Evolutionary conservation across 1,284 basidiomycete genomes (phyloP), one percentile per base, ranked within the genome.

Genomic region (Microbotryum lychnidis-dioicae): DNA sequence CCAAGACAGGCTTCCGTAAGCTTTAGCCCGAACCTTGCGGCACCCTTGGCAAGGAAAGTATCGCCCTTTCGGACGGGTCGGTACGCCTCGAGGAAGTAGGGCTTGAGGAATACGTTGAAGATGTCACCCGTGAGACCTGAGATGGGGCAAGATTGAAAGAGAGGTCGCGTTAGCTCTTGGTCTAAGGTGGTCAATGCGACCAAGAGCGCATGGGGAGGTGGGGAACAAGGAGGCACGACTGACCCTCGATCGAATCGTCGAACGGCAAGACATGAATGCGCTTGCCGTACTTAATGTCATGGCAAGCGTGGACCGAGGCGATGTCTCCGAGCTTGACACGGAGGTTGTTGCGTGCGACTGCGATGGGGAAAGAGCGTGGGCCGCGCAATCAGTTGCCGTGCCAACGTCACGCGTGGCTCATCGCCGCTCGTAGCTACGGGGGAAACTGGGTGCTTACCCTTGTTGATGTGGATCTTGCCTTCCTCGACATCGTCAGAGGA

Each of bases 231-330:
- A 9, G 47, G 37, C 20, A 31, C 44, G 1, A 62, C 72, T 56
- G 44, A 76, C 90, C 96, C 79, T 98, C 96, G 67, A 98, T 81
- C 12, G 94, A 97, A 80, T 99, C 96, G 73, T 97, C 93, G 74
- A 99, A 98, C 14, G 96, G 96, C 27, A 99, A 81, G 59, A 98
- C 83, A 76, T 98, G 96, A 50, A 99, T 86, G 61, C 94, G 87
- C 77, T 98, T 98, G 71, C 96, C 96, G 76, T 99, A 99, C 78
- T 97, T 97, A 82, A 98, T 98, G 74, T 98, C 94, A 70, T 89
- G 84, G 76, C 93, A 97, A 69, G 91, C 85, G 74, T 97, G 92
- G 2, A 99, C 91, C 66, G 90, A 91, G 74, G 91, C 89, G 51
- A 97, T 82, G 76, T 99, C 96, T 54, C 90, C 94, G 50, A 98